Evolutionary conservation across 208 protist species (phyloP), one percentile per base, ranked within the genome.

Genomic region (Crithidia mellificae): DNA sequence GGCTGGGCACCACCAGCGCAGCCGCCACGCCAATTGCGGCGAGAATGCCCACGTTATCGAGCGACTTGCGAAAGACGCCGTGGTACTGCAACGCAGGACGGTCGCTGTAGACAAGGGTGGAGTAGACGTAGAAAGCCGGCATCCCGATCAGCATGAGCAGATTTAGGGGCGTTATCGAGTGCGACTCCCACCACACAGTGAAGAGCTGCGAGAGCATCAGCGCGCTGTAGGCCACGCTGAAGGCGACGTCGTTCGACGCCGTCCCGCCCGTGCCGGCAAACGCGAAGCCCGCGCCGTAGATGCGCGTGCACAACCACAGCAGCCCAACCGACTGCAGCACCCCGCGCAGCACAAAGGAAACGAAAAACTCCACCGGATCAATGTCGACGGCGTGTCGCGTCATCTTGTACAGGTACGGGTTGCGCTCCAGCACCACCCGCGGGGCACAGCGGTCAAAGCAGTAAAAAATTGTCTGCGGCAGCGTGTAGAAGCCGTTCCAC

Each of bases 401-500:
- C 63, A 86, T 39, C 49, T 89, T 87, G 78, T 97, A 97, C 17
- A 96, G 69, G 57, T 71, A 77, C 20, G 90, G 86, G 47, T 80
- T 67, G 30, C 72, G 70, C 68, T 94, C 82, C 47, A 97, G 78
- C 50, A 92, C 81, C 22, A 80, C 77, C 0, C 87, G 86, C 41
- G 90, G 89, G 5, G 90, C 81, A 63, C 74, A 81, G 34, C 89
- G 88, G 71, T 98, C 95, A 9, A 98, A 69, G 64, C 93, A 91
- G 74, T 92, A 97, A 5, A 95, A 72, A 22, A 98, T 62, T 0
- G 90, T 91, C 25, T 94, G 92, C 25, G 94, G 83, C 47, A 96
- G 81, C 25, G 94, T 97, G 73, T 94, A 98, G 24, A 94, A 38
- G 25, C 93, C 92, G 68, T 98, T 98, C 84, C 92, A 98, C 58